phyloP scores from a whole-genome alignment of 305 asterid species.

The Petunia hybrid region DNA sequence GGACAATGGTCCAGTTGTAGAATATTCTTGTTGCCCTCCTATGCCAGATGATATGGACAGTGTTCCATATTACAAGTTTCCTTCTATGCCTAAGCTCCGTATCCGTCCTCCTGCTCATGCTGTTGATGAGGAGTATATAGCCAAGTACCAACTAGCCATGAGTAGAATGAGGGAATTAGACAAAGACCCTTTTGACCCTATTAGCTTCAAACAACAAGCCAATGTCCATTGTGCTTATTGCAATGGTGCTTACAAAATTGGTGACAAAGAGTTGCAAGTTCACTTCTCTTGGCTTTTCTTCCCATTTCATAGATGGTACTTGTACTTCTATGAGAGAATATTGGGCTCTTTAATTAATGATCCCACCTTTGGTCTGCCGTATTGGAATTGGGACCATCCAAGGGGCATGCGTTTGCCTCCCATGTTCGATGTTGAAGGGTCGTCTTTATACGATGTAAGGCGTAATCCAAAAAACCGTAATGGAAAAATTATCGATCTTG shows the following conservation, averaged over 20 bases:
- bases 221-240: constrained; percentile 86
- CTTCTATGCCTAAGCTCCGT: constrained; percentile 35
- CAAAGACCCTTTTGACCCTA: constrained; percentile 58
- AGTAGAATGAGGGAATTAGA: constrained; percentile 73
- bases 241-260: constrained; percentile 77
- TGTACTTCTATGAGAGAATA: constrained; percentile 78
- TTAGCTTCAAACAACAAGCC: constrained; percentile 79
- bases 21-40: constrained; percentile 69
- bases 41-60: constrained; percentile 15
- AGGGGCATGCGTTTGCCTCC: constrained; percentile 59
- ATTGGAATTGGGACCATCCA: constrained; percentile 80
- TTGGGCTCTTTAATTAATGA: constrained; percentile 63
- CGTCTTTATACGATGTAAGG: constrained; percentile 47
- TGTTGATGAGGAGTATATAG: constrained; percentile 54
- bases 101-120: constrained; percentile 64
- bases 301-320: constrained; percentile 72
- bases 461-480: constrained; percentile 46
- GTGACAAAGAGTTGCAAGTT: constrained; percentile 69
- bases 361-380: constrained; percentile 74
- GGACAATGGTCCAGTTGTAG: background rate
- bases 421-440: constrained; percentile 36
- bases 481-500: constrained; percentile 53
- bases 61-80: constrained; percentile 50
- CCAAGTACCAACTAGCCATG: constrained; percentile 57
- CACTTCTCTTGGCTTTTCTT: constrained; percentile 79